Evolutionary conservation across 768 basidiomycete species (phyloP).

Genomic region (Scleroderma bovista): DNA sequence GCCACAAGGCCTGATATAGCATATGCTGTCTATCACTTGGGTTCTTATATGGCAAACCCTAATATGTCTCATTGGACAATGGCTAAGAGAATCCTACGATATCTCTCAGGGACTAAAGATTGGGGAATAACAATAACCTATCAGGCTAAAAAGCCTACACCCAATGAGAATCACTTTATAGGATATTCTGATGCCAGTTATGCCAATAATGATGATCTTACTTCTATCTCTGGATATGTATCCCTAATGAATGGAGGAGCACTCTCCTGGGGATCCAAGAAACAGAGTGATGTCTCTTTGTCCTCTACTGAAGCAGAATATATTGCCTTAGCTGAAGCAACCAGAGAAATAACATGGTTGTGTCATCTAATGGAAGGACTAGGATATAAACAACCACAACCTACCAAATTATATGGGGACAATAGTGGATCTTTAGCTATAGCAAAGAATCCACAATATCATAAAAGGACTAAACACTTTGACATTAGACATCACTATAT

Average conservation of each 20-base stretch:
- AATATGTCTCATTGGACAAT: conserved; percentile 6
- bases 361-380: conserved; percentile 29
- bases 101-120: conserved; percentile 4
- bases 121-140: conserved; percentile 1
- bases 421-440: conserved; percentile 26
- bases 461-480: conserved; percentile 20
- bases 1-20: conserved; percentile 11
- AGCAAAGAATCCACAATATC: conserved; percentile 7
- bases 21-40: conserved; percentile 7
- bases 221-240: conserved; percentile 18
- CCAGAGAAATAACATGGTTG: conserved; percentile 7
- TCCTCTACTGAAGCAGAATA: conserved; percentile 3
- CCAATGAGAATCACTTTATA: conserved; percentile 4
- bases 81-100: conserved; percentile 11
- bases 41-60: conserved; percentile 7
- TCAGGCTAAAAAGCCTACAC: background rate
- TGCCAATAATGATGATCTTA: conserved; percentile 15
- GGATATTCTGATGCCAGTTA: conserved; percentile 23
- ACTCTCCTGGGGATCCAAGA: conserved; percentile 26
- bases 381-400: conserved; percentile 14
- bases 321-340: conserved; percentile 1
- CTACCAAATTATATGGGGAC: conserved; percentile 12
- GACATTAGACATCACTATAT: conserved; percentile 20
- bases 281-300: conserved; percentile 26
- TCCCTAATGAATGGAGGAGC: conserved; percentile 25